Conservation (phyloP, 2,329 filamentous ascomycete species). For the Nigrograna mackinnonii region DNA sequence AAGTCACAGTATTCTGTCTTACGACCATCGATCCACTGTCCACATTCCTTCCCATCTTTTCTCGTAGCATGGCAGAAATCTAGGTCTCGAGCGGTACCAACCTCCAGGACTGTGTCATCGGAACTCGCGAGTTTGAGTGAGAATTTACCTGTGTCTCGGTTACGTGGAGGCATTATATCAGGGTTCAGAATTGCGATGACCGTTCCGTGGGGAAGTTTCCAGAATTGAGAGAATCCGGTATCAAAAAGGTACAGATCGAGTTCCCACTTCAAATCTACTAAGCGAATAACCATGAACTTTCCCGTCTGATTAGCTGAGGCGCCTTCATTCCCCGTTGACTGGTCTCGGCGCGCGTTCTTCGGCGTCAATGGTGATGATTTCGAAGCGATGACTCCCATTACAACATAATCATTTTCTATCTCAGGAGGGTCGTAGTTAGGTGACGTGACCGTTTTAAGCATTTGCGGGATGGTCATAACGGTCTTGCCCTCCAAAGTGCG, state of each 20-base stretch:
- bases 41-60: constrained; percentile 81
- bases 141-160: constrained; percentile 80
- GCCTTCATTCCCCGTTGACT: constrained; percentile 44
- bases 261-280: constrained; percentile 89
- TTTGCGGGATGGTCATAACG: constrained; percentile 75
- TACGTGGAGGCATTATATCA: constrained; percentile 83
- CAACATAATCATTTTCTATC: constrained; percentile 84
- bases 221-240: constrained; percentile 87
- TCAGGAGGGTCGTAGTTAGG: constrained; percentile 82
- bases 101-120: constrained; percentile 86
- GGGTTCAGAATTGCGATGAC: constrained; percentile 92
- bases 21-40: constrained; percentile 82
- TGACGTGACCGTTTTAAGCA: constrained; percentile 79
- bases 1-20: constrained; percentile 93
- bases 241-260: constrained; percentile 92
- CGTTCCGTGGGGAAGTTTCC: constrained; percentile 91
- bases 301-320: constrained; percentile 62
- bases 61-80: constrained; percentile 85
- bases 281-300: constrained; percentile 90
- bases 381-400: constrained; percentile 83
- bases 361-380: constrained; percentile 80
- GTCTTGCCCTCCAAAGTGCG: constrained; percentile 80
- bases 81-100: constrained; percentile 82
- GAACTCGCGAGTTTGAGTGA: constrained; percentile 83
- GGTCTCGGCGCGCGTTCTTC: constrained; percentile 50